phyloP scores from a whole-genome alignment of 2,329 filamentous ascomycete species.

The Simplicillium sp. region DNA sequence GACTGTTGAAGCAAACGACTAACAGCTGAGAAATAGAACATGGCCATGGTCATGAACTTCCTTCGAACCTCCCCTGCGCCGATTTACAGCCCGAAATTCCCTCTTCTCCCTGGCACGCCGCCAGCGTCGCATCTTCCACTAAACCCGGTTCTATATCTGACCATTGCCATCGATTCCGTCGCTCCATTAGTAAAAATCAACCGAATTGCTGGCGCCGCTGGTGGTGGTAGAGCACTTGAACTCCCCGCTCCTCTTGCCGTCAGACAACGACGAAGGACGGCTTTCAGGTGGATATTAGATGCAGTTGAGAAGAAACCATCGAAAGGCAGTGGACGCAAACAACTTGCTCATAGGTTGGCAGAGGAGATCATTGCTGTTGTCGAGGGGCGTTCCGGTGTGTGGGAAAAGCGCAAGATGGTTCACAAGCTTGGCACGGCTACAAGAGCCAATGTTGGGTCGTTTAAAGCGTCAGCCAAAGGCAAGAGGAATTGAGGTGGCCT shows the following conservation, averaged over 20 bases:
- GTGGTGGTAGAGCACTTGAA: conserved; percentile 77
- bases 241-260: conserved; percentile 69
- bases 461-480: conserved; percentile 8
- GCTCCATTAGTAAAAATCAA: conserved; percentile 79
- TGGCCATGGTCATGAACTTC: conserved; percentile 71
- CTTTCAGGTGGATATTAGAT: conserved; percentile 84
- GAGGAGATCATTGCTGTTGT: conserved; percentile 82
- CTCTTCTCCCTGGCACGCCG: conserved; percentile 67
- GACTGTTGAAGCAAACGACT: not conserved
- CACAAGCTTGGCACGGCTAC: conserved; percentile 76
- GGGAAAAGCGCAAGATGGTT: conserved; percentile 69
- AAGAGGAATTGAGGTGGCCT: conserved; percentile 13
- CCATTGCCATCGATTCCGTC: conserved; percentile 83
- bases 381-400: conserved; percentile 74
- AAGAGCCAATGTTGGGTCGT: conserved; percentile 54
- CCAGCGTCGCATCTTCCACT: conserved; percentile 73
- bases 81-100: conserved; percentile 58
- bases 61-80: conserved; percentile 81
- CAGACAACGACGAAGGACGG: conserved; percentile 66
- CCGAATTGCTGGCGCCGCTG: conserved; percentile 65
- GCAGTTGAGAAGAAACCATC: conserved; percentile 71
- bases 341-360: conserved; percentile 70
- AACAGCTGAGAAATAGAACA: conserved; percentile 49
- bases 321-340: conserved; percentile 58
- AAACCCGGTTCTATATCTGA: conserved; percentile 83